Conservation (phyloP, 306 rosid species). For the Vigna hirtella region DNA sequence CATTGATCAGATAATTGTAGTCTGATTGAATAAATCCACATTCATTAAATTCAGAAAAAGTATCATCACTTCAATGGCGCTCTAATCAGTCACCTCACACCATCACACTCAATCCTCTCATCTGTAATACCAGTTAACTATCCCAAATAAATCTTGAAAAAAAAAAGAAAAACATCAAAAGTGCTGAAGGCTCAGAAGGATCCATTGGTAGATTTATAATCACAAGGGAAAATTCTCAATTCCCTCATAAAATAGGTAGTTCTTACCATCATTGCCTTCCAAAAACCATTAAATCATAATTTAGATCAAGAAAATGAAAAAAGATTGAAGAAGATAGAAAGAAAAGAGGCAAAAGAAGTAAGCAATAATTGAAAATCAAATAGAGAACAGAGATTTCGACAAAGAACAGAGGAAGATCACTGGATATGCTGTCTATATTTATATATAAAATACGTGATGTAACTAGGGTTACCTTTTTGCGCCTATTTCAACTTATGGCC, state of each 20-base stretch:
- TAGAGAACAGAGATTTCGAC: background rate
- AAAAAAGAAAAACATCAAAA: background rate
- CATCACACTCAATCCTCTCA: background rate
- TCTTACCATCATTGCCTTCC: slow-evolving; percentile 42
- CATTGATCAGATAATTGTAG: slow-evolving; percentile 97
- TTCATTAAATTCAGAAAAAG: slow-evolving; percentile 49
- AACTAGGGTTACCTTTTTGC: slow-evolving; percentile 48
- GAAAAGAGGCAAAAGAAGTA: background rate
- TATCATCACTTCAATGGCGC: slow-evolving; percentile 72
- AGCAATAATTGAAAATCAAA: background rate
- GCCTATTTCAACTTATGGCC: background rate
- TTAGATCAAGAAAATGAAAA: background rate
- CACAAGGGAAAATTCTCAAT: slow-evolving; percentile 48
- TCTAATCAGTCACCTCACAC: background rate
- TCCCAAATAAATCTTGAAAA: no score
- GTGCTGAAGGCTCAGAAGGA: slow-evolving; percentile 88
- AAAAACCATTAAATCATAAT: background rate
- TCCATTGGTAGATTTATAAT: slow-evolving; percentile 87
- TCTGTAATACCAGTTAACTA: no score
- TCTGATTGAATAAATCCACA: slow-evolving; percentile 71
- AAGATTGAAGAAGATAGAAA: background rate
- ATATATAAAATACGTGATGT: background rate
- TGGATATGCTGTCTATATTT: background rate
- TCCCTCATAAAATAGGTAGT: slow-evolving; percentile 79
- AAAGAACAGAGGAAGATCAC: background rate